Base-by-base conservation (phyloP, 495 filamentous ascomycete genomes). In the Neurospora africana region DNA sequence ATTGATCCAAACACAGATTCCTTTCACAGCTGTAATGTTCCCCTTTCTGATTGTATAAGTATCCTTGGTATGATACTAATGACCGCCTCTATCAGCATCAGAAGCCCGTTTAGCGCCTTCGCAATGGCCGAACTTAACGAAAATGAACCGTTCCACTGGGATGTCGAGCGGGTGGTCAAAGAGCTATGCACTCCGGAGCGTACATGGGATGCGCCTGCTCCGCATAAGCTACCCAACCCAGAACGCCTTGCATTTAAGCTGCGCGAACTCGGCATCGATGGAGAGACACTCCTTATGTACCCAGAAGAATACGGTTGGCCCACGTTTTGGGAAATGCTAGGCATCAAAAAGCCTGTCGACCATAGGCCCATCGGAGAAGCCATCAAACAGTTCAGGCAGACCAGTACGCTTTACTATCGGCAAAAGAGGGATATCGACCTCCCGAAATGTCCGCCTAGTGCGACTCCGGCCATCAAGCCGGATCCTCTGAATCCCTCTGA, bases 71-170 rank as follows among this genome's bases (percentile, higher is more conserved):
- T 6, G 13, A 61, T 30, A 17, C 53, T 33, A 70, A 71, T 30
- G 30, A n/a, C 69, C 9, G 43, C 65, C 9, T 70, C 58, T 41
- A 73, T 15, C 23, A 8, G 9, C 47, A 7, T 53, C 36, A n/a
- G 23, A 19, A 40, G 43, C 13, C 36, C 7, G 27, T 61, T 19
- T 8, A 5, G 23, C 53, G 10, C 35, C 36, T 72, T 21, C 39
- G 74, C 1, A 15, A 79, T 80, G 80, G 76, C 70, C 36, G 74
- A 68, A 37, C 44, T 58, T 10, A 73, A 76, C n/a, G 65, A 72
- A 23, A 68, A 80, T 43, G 92, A 93, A 74, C 92, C 92, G 1
- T 87, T 88, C 73, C 78, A 87, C 73, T 94, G 92, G 92, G 82
- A 82, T 30, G 82, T 90, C 30, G 89, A 92, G 27, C 83, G 88